These are phyloP conservation scores for Micractinium conductrix DNA, from an alignment of 139 green algal species.

Conservation along the genomic window DNA sequence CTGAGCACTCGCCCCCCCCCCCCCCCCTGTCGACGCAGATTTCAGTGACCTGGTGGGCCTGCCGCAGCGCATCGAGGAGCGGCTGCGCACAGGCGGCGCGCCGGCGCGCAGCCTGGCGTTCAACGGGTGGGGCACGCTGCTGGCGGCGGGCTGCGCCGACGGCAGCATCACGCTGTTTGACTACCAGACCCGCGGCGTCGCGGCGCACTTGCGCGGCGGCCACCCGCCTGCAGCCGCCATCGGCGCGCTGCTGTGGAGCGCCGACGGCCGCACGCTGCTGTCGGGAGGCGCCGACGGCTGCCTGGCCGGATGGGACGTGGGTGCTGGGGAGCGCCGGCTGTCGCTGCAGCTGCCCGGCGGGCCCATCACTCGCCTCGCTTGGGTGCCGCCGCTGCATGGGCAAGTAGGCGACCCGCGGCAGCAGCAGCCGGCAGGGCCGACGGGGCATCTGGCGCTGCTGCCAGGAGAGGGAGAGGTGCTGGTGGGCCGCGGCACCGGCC, in stretches of 20 bases:
- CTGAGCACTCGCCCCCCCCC: too few relatives aligned
- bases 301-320: constrained; percentile 76
- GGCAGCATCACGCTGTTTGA: constrained; percentile 88
- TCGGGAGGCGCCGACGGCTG: constrained; percentile 57
- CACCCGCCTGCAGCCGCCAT: constrained; percentile 37
- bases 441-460: too few relatives aligned
- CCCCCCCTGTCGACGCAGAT: too few relatives aligned
- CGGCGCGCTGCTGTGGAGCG: constrained; percentile 75
- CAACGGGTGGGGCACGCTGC: constrained; percentile 41
- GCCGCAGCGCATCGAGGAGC: constrained; percentile 31
- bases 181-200: constrained; percentile 82
- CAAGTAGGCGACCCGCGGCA: neutral
- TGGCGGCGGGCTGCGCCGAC: constrained; percentile 77
- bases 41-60: constrained; percentile 19
- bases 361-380: neutral
- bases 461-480: neutral
- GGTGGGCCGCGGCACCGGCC: neutral
- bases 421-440: neutral
- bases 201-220: constrained; percentile 23
- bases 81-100: neutral
- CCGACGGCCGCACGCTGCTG: constrained; percentile 69
- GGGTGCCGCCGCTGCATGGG: neutral
- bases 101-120: constrained; percentile 20
- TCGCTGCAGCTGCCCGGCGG: neutral
- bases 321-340: neutral